phyloP scores from a whole-genome alignment of 495 filamentous ascomycete genomes.

The Penicillium daleae region DNA sequence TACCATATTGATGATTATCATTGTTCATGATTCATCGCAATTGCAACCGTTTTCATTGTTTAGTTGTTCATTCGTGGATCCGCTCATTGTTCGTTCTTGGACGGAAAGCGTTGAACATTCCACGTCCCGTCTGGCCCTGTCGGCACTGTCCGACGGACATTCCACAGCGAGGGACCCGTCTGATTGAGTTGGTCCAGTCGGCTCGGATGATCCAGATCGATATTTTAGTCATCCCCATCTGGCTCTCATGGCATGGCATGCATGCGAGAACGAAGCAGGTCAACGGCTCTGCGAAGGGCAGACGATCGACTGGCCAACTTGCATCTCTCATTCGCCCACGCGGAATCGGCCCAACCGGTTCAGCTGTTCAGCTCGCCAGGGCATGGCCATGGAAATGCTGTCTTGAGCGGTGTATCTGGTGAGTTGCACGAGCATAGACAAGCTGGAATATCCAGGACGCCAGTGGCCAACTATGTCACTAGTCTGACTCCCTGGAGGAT shows the following conservation, averaged over 20 bases:
- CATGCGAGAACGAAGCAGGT: conserved; percentile 12
- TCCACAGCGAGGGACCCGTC: background rate
- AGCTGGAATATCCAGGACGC: background rate
- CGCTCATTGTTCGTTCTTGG: background rate
- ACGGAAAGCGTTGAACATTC: conserved; percentile 2
- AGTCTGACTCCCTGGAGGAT: no score
- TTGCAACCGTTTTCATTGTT: conserved; percentile 2
- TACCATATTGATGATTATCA: conserved; percentile 4
- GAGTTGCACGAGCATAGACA: conserved; percentile 1
- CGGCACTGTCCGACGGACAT: conserved; percentile 2
- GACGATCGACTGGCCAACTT: conserved; percentile 3
- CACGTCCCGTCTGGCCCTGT: background rate
- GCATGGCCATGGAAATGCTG: background rate
- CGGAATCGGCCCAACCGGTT: conserved; percentile 5
- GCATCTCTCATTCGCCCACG: background rate
- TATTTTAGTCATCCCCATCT: background rate
- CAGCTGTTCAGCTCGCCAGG: background rate
- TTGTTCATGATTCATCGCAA: conserved; percentile 4
- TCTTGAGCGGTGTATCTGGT: conserved; percentile 3
- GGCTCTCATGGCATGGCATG: background rate
- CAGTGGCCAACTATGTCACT: background rate
- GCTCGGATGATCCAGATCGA: background rate
- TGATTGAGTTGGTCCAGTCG: background rate
- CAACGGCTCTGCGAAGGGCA: conserved; percentile 2
- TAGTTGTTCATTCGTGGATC: background rate